Evolutionary conservation across 768 basidiomycete species (phyloP).

Genomic region (Jaapia argillacea): DNA sequence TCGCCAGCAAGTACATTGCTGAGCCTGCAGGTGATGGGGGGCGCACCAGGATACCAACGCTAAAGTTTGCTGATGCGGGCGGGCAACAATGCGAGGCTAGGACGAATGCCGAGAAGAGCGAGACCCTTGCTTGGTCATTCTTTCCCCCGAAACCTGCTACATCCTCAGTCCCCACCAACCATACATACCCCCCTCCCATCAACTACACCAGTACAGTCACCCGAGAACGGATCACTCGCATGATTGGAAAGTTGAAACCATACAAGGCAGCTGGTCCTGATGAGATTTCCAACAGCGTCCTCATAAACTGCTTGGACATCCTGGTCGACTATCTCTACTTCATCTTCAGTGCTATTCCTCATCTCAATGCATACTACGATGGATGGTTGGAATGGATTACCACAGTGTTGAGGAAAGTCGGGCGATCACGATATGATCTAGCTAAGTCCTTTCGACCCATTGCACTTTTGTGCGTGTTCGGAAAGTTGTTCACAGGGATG

Average conservation of each 20-base stretch:
- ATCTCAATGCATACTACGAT: conserved; percentile 4
- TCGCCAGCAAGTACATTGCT: conserved; percentile 5
- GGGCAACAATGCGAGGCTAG: conserved; percentile 3
- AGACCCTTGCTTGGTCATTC: conserved; percentile 11
- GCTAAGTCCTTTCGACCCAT: conserved; percentile 28
- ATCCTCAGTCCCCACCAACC: neutral
- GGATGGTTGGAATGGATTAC: conserved; percentile 17
- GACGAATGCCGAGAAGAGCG: conserved; percentile 14
- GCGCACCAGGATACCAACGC: conserved; percentile 9
- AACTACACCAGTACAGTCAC: conserved; percentile 5
- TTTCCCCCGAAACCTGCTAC: conserved; percentile 11
- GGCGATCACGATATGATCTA: conserved; percentile 20
- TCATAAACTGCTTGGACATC: conserved; percentile 6
- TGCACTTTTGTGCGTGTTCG: conserved; percentile 21
- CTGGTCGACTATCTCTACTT: conserved; percentile 7
- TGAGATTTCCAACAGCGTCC: conserved; percentile 13
- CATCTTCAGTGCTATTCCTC: conserved; percentile 10
- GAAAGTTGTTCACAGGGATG: conserved; percentile 17
- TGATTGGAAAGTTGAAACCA: conserved; percentile 7
- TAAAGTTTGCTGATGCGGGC: conserved; percentile 1
- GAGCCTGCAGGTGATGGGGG: conserved; percentile 8
- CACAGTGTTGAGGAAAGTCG: conserved; percentile 24
- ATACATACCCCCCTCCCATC: conserved; percentile 5
- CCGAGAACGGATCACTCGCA: conserved; percentile 1
- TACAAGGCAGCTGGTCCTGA: conserved; percentile 16